These are phyloP conservation scores for Cucumis sativus DNA, from an alignment of 306 rosid species.

Conservation along the genomic window Cucumber_9930_V3 NC_026655.2:1594501-1595000, in stretches of 20 bases:
- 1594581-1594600: slow-evolving; percentile 40
- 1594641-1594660: slow-evolving; percentile 71
- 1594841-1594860: slow-evolving; percentile 48
- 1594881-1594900: background rate
- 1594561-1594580: slow-evolving; percentile 4
- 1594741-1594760: slow-evolving; percentile 17
- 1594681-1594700: slow-evolving; percentile 30
- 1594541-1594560: slow-evolving; percentile 7
- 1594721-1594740: slow-evolving; percentile 9
- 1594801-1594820: slow-evolving; percentile 47
- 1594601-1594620: slow-evolving; percentile 50
- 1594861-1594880: background rate
- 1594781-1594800: slow-evolving; percentile 48
- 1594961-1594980: background rate
- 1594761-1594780: slow-evolving; percentile 96
- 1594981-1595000: background rate
- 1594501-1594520: background rate
- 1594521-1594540: background rate
- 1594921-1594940: background rate
- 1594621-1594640: slow-evolving; percentile 73
- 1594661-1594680: slow-evolving; percentile 94
- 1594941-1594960: background rate
- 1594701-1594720: background rate
- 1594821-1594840: slow-evolving; percentile 64
- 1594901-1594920: background rate